Percentiles rank a stretch among this genome's conserved stretches.
Evolutionary conservation across 2,329 filamentous ascomycete genomes (phyloP).

Genomic region (Cordyceps farinosa): DNA sequence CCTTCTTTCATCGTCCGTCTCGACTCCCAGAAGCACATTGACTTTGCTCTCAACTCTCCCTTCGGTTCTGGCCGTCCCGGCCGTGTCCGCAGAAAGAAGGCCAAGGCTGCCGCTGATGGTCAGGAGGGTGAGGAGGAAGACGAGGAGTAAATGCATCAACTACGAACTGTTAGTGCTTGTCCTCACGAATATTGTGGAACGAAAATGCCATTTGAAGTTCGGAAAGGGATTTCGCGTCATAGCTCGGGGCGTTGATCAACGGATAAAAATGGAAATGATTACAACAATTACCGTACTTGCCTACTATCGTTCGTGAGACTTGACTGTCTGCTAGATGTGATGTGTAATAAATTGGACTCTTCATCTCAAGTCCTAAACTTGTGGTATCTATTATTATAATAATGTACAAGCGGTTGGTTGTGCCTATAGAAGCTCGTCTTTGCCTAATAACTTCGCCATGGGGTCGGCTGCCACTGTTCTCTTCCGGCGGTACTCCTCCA

Average conservation of each 20-base stretch:
- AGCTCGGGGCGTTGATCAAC: slow-evolving; percentile 50
- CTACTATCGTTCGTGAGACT: not conserved
- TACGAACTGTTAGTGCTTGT: slow-evolving; percentile 31
- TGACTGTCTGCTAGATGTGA: not conserved
- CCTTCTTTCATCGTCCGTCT: slow-evolving; percentile 99
- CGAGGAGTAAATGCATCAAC: slow-evolving; percentile 57
- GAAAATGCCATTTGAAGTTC: slow-evolving; percentile 37
- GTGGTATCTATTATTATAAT: slow-evolving; percentile 19
- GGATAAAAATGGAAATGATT: slow-evolving; percentile 39
- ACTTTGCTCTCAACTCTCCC: slow-evolving; percentile 96
- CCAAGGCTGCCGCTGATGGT: slow-evolving; percentile 86
- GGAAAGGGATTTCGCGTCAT: slow-evolving; percentile 40
- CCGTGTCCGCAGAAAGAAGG: slow-evolving; percentile 99
- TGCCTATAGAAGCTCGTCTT: slow-evolving; percentile 55
- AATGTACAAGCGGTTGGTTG: slow-evolving; percentile 23
- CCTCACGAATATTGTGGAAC: slow-evolving; percentile 28
- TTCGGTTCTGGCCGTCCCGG: slow-evolving; percentile 96
- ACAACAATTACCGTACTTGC: slow-evolving; percentile 17
- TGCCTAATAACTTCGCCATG: slow-evolving; percentile 78
- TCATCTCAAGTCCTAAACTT: not conserved
- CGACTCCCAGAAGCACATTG: slow-evolving; percentile 99
- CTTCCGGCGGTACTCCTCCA: slow-evolving; percentile 81
- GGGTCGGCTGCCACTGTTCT: slow-evolving; percentile 73
- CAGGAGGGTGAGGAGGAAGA: slow-evolving; percentile 82
- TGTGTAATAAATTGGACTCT: not conserved